Base-by-base conservation (phyloP, 176 grass and related monocot genomes). In the Typha latifolia region DNA sequence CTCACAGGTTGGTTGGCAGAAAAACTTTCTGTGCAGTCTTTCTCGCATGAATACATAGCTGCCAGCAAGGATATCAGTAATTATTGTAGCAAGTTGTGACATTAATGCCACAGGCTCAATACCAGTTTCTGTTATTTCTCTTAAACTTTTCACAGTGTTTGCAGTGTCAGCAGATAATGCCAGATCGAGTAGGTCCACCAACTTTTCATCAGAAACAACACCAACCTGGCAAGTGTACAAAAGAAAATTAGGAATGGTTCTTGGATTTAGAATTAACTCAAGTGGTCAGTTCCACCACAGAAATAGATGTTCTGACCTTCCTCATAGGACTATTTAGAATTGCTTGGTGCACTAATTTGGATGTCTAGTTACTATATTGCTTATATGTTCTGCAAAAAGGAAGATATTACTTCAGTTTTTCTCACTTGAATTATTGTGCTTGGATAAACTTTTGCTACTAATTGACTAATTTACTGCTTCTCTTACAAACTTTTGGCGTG, bases 151-250 rank as follows among this genome's bases (percentile, higher is more conserved):
- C 63, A 99, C 86, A 14, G 89, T 99, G 73, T 93, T 99, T 24
- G 89, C 78, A 61, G 94, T 99, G 77, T 99, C 89, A 66, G 94
- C 89, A 65, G 94, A 89, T 62, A 99, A 83, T 87, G 94, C 94
- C 70, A 93, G 84, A 80, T 99, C 94, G 72, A 99, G 81, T 73
- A 99, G 74, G 73, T 99, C 82, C 50, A 99, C 86, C 75, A 93
- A 74, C 72, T 90, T 90, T 65, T 93, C 94, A 81, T 93, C 89
- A 81, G 89, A 85, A 64, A 99, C 89, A 83, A 99, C 78, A 64
- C 94, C 89, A 69, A 87, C 94, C 94, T 99, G 81, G 68, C 47
- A 61, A 77, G 72, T 59, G 29, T 61, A 81, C 20, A 88, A 74
- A 67, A 43, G 37, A 43, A 43, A 9, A 43, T 43, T 10, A 43